Conservation (phyloP, 306 rosid species). For the Trifolium subterraneum region DNA sequence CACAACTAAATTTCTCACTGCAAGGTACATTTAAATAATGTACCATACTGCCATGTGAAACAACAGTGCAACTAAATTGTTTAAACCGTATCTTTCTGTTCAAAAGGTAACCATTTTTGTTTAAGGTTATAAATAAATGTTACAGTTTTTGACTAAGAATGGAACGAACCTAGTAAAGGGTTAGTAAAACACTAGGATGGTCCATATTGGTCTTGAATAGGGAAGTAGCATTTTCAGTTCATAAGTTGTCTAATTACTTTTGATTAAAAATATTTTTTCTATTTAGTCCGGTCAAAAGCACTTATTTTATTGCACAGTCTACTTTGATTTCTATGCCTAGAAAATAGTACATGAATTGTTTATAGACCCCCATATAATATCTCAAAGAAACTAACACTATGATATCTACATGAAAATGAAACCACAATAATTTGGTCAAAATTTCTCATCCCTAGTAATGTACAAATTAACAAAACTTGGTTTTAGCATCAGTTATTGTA, state of each 20-base stretch:
- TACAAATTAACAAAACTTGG: background rate
- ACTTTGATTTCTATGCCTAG: slow-evolving; percentile 17
- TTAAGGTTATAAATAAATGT: slow-evolving; percentile 37
- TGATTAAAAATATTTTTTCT: slow-evolving; percentile 16
- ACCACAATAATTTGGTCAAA: background rate
- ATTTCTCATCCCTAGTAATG: background rate
- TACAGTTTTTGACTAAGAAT: slow-evolving; percentile 36
- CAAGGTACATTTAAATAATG: slow-evolving; percentile 16
- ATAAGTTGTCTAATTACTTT: slow-evolving; percentile 12
- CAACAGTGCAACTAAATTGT: slow-evolving; percentile 51
- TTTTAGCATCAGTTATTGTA: no score
- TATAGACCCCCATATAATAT: background rate
- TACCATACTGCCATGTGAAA: slow-evolving; percentile 66
- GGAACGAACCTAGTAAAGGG: slow-evolving; percentile 22
- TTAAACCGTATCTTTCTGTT: slow-evolving; percentile 40
- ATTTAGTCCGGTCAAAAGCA: slow-evolving; percentile 2
- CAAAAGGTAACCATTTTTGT: slow-evolving; percentile 34
- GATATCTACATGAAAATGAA: no score
- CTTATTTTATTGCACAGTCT: slow-evolving; percentile 11
- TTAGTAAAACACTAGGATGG: slow-evolving; percentile 40
- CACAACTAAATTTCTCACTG: slow-evolving; percentile 35
- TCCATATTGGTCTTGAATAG: slow-evolving; percentile 37
- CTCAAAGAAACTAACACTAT: background rate
- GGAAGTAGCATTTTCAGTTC: slow-evolving; percentile 32
- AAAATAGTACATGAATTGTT: slow-evolving; percentile 1